Percentiles rank a stretch among this genome's conserved stretches.
Conservation (phyloP, 176 grass and related monocot genomes). For the Thalia dealbata region DNA sequence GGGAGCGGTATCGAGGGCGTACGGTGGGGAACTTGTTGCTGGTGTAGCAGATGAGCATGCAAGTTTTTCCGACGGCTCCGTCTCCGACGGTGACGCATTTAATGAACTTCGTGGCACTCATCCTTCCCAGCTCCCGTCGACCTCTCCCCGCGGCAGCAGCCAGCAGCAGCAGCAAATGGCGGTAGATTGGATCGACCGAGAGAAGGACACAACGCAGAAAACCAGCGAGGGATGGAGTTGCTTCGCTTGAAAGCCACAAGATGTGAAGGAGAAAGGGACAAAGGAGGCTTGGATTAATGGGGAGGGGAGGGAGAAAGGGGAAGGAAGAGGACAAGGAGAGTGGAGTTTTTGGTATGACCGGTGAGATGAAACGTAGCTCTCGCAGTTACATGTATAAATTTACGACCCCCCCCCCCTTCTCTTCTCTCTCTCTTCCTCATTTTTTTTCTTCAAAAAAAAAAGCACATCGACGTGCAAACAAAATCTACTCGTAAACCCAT, state of each 20-base stretch:
- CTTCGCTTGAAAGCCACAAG: slow-evolving; percentile 7
- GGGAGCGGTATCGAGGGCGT: background rate
- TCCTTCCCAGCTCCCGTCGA: slow-evolving; percentile 8
- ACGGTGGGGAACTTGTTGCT: slow-evolving; percentile 99
- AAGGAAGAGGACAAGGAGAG: slow-evolving; percentile 1
- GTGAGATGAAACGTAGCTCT: background rate
- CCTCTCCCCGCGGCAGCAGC: background rate
- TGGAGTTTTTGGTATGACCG: background rate
- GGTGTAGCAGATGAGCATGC: slow-evolving; percentile 99
- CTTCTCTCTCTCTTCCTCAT: too few species aligned
- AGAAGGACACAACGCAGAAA: background rate
- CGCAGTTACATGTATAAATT: background rate
- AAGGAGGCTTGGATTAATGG: background rate
- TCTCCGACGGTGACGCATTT: slow-evolving; percentile 99
- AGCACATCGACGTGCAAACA: background rate
- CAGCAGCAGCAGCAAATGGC: background rate
- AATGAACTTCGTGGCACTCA: slow-evolving; percentile 97
- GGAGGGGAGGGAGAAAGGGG: background rate
- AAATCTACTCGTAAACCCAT: too few species aligned
- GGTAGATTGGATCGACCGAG: background rate
- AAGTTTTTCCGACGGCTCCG: slow-evolving; percentile 96
- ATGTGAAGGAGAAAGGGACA: background rate
- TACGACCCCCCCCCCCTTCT: background rate
- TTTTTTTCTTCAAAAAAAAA: too few species aligned
- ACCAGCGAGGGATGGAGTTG: background rate